Evolutionary conservation across 176 grass and related monocot species (phyloP).

Genomic region (Secale cereale): DNA sequence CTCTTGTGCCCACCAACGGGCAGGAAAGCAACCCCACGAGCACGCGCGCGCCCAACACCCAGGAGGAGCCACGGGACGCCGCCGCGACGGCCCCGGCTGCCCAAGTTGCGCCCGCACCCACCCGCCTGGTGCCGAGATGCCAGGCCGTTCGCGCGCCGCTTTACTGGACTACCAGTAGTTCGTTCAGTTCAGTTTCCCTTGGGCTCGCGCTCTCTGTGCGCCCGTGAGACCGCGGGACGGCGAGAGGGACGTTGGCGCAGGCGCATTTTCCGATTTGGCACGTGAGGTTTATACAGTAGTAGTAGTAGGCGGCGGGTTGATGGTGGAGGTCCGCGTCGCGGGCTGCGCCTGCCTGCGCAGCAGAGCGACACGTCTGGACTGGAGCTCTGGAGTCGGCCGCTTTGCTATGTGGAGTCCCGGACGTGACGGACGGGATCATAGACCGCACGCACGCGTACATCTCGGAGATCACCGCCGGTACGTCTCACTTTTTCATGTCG

Average conservation of each 20-base stretch:
- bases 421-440: background rate
- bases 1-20: slow-evolving; percentile 7
- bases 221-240: background rate
- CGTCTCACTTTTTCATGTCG: too few species aligned
- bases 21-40: slow-evolving; percentile 52
- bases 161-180: background rate
- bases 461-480: background rate
- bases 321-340: slow-evolving; percentile 34
- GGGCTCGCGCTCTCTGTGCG: background rate
- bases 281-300: slow-evolving; percentile 22
- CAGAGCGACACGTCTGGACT: background rate
- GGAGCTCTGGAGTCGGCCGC: background rate
- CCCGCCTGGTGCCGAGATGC: background rate
- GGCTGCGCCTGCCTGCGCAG: too few species aligned
- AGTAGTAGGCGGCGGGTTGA: background rate
- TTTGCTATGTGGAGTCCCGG: background rate
- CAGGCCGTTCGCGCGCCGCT: background rate
- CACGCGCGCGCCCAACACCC: slow-evolving; percentile 55
- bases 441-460: too few species aligned
- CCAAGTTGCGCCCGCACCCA: slow-evolving; percentile 39
- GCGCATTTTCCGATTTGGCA: slow-evolving; percentile 29
- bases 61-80: background rate
- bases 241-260: background rate
- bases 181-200: background rate
- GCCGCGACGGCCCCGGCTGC: background rate